Evolutionary conservation across 2,329 filamentous ascomycete genomes (phyloP), one percentile per base, ranked within the genome.

Genomic region (Cladosporium sp.): DNA sequence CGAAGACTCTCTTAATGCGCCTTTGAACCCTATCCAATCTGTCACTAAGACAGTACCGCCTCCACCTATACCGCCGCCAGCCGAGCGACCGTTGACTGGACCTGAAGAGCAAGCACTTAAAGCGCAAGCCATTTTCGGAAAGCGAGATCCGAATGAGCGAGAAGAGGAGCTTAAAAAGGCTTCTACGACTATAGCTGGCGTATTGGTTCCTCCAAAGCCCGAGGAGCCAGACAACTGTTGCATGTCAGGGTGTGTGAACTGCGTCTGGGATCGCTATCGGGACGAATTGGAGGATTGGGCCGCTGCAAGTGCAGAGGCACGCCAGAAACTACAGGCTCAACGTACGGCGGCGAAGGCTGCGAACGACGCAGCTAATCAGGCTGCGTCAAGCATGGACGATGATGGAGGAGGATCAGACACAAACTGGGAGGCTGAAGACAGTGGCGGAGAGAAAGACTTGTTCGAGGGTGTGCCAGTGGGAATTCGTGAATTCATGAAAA

Each of bases 211-310:
- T 1, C 92, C 92, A 0, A 84, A 84, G 50, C 94, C 94, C 1
- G 82, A 85, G 50, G 93, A 99, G 75, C 94, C 94, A 3, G 94
- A 97, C 69, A 97, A 99, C 71, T 99, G 94, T 81, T 99, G 94
- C 76, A 99, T 99, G 94, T 94, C 90, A 70, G 94, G 94, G 3
- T 99, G 94, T 72, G 93, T 96, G 51, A 92, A 97, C 73, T 99
- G 94, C 73, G 94, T 97, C 2, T 97, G 92, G 92, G 92, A 97
- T 67, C 80, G 85, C 55, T 97, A 87, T 74, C 83, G 92, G 8
- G 93, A 99, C 65, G 94, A 97, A 55, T 82, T 97, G 75, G 92
- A 97, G 73, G 89, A 90, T 59, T 97, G 92, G 90, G 88, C 87
- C 3, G 77, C 79, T 14, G 82, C 85, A 60, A 84, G 82, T 37